Conservation (phyloP, 1,284 basidiomycete species). For the Marasmius fiardii region DNA sequence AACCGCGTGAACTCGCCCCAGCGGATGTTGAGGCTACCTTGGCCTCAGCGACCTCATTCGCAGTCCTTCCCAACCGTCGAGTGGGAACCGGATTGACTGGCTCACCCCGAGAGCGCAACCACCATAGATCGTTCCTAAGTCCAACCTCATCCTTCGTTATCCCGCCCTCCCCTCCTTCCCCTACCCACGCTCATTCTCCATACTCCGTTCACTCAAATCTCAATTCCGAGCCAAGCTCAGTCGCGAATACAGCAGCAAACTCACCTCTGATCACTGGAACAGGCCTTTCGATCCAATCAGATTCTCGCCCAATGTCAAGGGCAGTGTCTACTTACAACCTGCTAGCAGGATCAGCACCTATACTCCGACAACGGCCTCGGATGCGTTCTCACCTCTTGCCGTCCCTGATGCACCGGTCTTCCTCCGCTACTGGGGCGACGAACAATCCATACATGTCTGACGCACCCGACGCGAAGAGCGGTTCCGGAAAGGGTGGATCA, state of each 20-base stretch:
- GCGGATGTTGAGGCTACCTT: neutral
- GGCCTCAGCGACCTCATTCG: neutral
- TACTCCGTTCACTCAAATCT: neutral
- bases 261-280: neutral
- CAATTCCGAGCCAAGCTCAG: neutral
- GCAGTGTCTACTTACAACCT: neutral
- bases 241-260: neutral
- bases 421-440: neutral
- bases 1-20: neutral
- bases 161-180: neutral
- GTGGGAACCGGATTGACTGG: neutral
- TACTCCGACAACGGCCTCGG: neutral
- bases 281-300: neutral
- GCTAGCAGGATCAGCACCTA: neutral
- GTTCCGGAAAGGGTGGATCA: neutral
- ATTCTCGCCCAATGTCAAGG: neutral
- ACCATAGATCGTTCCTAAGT: neutral
- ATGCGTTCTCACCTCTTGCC: neutral
- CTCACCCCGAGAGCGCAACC: neutral
- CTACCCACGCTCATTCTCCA: neutral
- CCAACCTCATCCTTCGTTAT: neutral
- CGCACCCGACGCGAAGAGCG: neutral
- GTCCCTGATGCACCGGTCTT: neutral
- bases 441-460: constrained; percentile 1
- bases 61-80: neutral